Conservation (phyloP, 257 asterid species). For the Nicotiana undulata region DNA sequence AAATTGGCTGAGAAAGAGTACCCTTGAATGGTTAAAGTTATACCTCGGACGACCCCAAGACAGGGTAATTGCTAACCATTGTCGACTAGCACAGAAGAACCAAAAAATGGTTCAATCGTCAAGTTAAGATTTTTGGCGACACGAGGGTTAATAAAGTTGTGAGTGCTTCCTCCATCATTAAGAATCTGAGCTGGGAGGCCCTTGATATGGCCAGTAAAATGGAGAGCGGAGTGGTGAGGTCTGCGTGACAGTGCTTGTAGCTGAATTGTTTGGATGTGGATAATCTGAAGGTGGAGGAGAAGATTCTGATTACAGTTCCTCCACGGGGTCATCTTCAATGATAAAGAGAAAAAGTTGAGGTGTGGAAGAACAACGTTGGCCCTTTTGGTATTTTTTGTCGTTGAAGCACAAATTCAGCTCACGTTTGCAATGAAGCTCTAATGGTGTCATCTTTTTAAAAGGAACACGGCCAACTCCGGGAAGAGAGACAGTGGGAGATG, state of each 20-base stretch:
- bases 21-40: neutral
- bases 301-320: no score
- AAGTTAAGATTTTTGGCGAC: neutral
- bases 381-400: neutral
- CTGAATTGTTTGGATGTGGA: no score
- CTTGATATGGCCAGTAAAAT: neutral
- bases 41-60: neutral
- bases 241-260: neutral
- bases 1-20: neutral
- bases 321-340: neutral
- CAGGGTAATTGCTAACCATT: neutral
- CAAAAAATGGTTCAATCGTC: neutral
- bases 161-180: neutral
- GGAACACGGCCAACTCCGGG: neutral
- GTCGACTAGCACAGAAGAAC: neutral
- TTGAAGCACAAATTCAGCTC: neutral
- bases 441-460: neutral
- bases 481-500: neutral
- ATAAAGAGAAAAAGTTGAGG: neutral
- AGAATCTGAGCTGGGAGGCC: neutral
- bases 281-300: neutral
- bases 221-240: neutral
- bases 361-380: neutral
- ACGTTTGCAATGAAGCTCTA: neutral
- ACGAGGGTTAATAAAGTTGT: neutral